Evolutionary conservation across 345 rosid genomes (phyloP), one percentile per base, ranked within the genome.

Genomic region (Trapa incisa): DNA sequence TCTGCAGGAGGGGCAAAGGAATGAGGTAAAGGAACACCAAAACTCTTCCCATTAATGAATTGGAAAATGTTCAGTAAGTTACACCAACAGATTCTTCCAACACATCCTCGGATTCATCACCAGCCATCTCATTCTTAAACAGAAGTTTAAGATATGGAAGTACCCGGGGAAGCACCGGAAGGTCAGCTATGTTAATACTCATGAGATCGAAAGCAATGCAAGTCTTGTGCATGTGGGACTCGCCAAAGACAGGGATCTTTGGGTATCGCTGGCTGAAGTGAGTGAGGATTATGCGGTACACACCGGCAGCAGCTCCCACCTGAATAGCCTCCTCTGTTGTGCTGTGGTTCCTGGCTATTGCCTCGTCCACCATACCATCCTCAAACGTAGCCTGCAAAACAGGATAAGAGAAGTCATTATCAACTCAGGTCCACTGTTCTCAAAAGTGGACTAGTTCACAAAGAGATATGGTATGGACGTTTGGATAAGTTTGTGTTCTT

Each of bases 261-360:
- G 97, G 97, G 78, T 93, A 90, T 79, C 97, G 76, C 81, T 90
- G 97, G 83, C 98, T 93, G 92, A 93, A 93, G 81, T 93, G 98
- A 15, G 98, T 90, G 1, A 93, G 92, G 80, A 93, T 63, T 52
- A 93, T 82, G 3, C 92, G 82, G 70, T 93, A 90, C 32, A 72
- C 97, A 17, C 87, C 89, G 0, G 94, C 96, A 0, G 86, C 67
- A 14, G 83, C 72, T 15, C 98, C 96, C 6, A 86, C 79, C 62
- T 86, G 92, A 29, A 93, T 82, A 22, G 98, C 96, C 84, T 93
- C 98, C 80, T 83, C 82, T 2, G 97, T 90, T 6, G 98, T 93
- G 88, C 98, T 90, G 82, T 93, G 98, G 85, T 90, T 93, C 71
- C 75, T 87, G 0, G 91, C 92, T 39, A 90, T 69, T 16, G 98